Evolutionary conservation across 108 stramenopile species (phyloP).

Genomic region (Skeletonema menzelii): DNA sequence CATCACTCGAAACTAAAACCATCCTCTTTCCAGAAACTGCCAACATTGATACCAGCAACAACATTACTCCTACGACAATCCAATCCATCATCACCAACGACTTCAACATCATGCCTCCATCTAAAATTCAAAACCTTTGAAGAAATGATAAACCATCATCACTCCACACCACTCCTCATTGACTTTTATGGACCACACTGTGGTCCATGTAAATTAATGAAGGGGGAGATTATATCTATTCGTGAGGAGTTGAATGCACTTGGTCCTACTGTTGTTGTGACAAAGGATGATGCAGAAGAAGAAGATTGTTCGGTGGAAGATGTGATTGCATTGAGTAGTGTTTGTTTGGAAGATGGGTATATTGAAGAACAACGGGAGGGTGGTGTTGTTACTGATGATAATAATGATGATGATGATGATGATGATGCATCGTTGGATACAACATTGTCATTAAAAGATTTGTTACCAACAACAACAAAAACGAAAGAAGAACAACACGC

Average conservation of each 20-base stretch:
- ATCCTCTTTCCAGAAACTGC: no score
- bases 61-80: no score
- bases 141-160: constrained; percentile 61
- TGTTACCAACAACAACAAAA: not conserved
- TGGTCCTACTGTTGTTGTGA: constrained; percentile 4
- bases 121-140: constrained; percentile 77
- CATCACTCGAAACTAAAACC: no score
- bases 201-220: constrained; percentile 72
- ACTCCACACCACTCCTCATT: constrained; percentile 48
- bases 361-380: not conserved
- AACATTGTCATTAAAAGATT: not conserved
- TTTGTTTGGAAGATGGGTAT: constrained; percentile 1
- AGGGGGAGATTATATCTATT: constrained; percentile 35
- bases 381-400: no score
- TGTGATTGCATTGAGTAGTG: not conserved
- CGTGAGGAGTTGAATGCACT: constrained; percentile 20
- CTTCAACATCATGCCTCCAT: not conserved
- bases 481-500: not conserved
- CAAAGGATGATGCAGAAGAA: not conserved
- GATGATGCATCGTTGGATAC: no score
- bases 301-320: constrained; percentile 1
- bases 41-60: no score
- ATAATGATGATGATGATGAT: no score
- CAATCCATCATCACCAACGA: not conserved
- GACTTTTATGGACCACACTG: constrained; percentile 61